Base-by-base conservation (phyloP, 2,329 filamentous ascomycete species). In the Fusarium humuli region DNA sequence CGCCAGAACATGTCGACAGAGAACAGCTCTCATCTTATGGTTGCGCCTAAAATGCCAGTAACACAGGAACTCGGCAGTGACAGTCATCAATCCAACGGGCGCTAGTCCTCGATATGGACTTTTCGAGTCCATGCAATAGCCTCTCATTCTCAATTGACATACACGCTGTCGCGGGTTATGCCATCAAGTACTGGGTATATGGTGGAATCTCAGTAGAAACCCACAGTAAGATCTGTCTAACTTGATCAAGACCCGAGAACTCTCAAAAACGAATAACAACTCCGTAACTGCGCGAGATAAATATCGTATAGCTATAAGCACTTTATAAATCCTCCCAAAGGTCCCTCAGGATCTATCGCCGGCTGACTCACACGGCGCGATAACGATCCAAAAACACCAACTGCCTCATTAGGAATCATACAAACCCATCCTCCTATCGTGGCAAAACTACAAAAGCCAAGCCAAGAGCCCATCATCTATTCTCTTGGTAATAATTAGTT, bases 341-440 rank as follows among this genome's bases (percentile, higher is more conserved):
- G 20, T 16, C 23, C 23, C 6, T 42, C 32, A 9, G 23, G 42
- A 44, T 61, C 32, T 37, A 27, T 56, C 46, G 27, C 67, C 62
- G 67, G 54, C 46, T 70, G 67, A 70, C 53, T 70, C 67, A 70
- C 54, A 40, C 30, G 42, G 64, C 41, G 27, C 27, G 34, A 27
- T 45, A 7, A 30, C 27, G 25, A 40, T 9, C 27, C 40, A n/a
- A 61, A 50, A 69, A 63, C 45, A 46, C 53, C 61, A 71, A 29
- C 67, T 68, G 54, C 67, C 67, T 56, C 32, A 70, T 70, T 48
- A 34, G 67, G 67, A 58, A 70, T 49, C 57, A 57, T 47, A 45
- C 44, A 32, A 57, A 25, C 1, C 25, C n/a, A 10, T 25, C n/a
- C 27, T 37, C 37, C 25, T 2, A 10, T 40, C 9, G 9, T 18